Evolutionary conservation across 2,329 filamentous ascomycete species (phyloP), one percentile per base, ranked within the genome.

Genomic region (Tolypocladium paradoxum): DNA sequence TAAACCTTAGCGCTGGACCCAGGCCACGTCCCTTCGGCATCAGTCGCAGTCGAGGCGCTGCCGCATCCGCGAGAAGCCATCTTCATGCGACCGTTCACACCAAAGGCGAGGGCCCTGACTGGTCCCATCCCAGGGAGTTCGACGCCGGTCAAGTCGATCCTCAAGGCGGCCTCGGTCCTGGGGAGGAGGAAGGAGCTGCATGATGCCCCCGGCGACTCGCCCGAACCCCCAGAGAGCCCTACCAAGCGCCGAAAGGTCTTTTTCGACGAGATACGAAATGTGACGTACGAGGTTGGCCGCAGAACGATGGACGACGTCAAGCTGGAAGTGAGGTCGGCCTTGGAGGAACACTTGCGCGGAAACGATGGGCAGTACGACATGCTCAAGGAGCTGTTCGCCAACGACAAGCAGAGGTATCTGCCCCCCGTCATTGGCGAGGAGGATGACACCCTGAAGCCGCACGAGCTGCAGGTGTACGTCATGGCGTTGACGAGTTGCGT

Each of bases 401-500:
- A 75, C 56, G 76, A 78, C 55, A 72, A 70, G 53, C 71, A 71
- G 56, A 64, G 67, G 34, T 70, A 73, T 46, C 62, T 68, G 49
- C 65, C 65, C 20, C 64, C 65, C 18, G 68, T 73, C 12, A 69
- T 69, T 4, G 65, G 70, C 22, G 73, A 74, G 38, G 74, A 76
- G 31, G 74, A 78, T 9, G 74, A 79, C 34, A 73, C 71, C 20
- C 61, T 76, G 48, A 75, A 75, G 59, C 74, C 75, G 1, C 75
- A 81, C 56, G 80, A 83, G 58, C 71, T 85, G 48, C 76, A 79
- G 58, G 73, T 74, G 37, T 85, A 85, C 64, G 70, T 86, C 54
- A 70, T 83, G 59, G 82, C 82, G n/a, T 71, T 87, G 48, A 79
- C 81, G 14, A 78, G 75, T 62, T 82, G 78, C 60, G 74, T 80